These are phyloP conservation scores for Saturnispora silvae DNA, from an alignment of 805 yeast genomes.

Conservation along the genomic window DNA sequence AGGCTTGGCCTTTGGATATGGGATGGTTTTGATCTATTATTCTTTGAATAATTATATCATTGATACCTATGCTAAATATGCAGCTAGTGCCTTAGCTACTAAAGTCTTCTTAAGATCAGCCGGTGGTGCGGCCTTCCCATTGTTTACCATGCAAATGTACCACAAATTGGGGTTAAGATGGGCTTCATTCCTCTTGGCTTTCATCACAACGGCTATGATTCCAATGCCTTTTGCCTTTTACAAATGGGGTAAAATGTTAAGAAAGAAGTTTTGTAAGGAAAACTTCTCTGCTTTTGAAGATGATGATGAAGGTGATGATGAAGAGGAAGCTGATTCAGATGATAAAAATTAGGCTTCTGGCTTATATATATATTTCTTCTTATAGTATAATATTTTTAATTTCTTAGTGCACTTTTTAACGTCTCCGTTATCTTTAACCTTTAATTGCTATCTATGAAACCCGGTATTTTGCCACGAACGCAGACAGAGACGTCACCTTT, in stretches of 20 bases:
- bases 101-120: slow-evolving; percentile 72
- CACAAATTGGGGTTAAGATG: slow-evolving; percentile 62
- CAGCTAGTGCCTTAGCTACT: slow-evolving; percentile 74
- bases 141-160: slow-evolving; percentile 76
- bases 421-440: no score
- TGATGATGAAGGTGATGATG: slow-evolving; percentile 11
- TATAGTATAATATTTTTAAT: no score
- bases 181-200: slow-evolving; percentile 74
- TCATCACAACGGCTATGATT: slow-evolving; percentile 69
- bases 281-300: slow-evolving; percentile 36
- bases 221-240: slow-evolving; percentile 62
- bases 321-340: neutral
- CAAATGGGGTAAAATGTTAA: slow-evolving; percentile 51
- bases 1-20: slow-evolving; percentile 50
- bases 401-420: no score
- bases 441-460: no score
- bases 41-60: slow-evolving; percentile 71
- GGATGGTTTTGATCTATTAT: slow-evolving; percentile 50
- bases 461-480: no score
- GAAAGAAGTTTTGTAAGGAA: slow-evolving; percentile 57
- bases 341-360: no score
- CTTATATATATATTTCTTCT: no score
- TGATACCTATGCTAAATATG: slow-evolving; percentile 76
- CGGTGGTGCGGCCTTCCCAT: slow-evolving; percentile 81
- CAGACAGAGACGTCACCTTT: no score